phyloP scores from a whole-genome alignment of 2,329 filamentous ascomycete genomes.

The Verticillium nonalfalfae region DNA sequence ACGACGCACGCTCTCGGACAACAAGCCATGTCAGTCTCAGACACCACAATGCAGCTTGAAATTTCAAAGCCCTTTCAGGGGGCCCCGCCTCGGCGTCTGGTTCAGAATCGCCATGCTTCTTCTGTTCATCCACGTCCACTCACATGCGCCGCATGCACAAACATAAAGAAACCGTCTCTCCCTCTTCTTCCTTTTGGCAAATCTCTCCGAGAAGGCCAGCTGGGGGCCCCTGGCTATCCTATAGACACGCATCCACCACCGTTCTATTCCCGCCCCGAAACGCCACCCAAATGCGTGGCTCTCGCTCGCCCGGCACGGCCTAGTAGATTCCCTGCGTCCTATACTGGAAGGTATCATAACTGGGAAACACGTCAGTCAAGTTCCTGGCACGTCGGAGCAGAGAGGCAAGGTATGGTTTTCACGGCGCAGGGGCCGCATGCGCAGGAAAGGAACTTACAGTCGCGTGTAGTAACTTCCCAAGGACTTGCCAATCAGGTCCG shows the following conservation, averaged over 20 bases:
- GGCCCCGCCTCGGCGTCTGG: conserved; percentile 1
- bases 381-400: conserved; percentile 9
- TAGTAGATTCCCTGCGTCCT: conserved; percentile 83
- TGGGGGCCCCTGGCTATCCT: background rate
- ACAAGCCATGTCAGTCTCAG: too few species aligned
- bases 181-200: background rate
- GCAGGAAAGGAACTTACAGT: conserved; percentile 47
- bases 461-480: conserved; percentile 83
- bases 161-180: background rate
- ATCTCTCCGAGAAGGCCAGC: background rate
- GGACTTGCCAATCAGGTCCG: conserved; percentile 72
- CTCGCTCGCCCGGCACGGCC: conserved; percentile 4
- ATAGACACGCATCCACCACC: background rate
- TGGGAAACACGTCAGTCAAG: conserved; percentile 23
- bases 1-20: too few species aligned
- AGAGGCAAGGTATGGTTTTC: too few species aligned
- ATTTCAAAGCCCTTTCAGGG: background rate
- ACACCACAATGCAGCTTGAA: background rate
- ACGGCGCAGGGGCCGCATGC: background rate
- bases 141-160: too few species aligned
- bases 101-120: conserved; percentile 2
- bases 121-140: too few species aligned
- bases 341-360: conserved; percentile 83
- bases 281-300: background rate
- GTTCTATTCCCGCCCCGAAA: background rate